Percentiles rank a stretch among this genome's conserved stretches.
Conservation (phyloP, 345 rosid genomes). For the Boechera stricta region DNA sequence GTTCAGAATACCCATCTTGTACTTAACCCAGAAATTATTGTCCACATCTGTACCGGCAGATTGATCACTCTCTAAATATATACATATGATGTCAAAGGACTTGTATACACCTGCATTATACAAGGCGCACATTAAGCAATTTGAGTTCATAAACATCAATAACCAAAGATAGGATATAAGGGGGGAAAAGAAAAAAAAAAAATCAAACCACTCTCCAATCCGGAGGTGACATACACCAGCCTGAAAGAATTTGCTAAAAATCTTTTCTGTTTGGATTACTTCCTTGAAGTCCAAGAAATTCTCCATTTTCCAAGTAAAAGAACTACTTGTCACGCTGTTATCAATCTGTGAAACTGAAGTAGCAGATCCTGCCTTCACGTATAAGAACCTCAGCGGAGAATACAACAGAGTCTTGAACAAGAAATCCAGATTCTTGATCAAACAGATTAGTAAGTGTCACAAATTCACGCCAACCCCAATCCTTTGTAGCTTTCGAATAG, state of each 20-base stretch:
- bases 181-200: not conserved
- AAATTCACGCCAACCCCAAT: slow-evolving; percentile 99
- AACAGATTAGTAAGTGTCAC: slow-evolving; percentile 86
- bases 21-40: slow-evolving; percentile 99
- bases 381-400: slow-evolving; percentile 99
- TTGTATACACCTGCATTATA: slow-evolving; percentile 93
- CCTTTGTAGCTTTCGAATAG: slow-evolving; percentile 98
- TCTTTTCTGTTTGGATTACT: slow-evolving; percentile 97
- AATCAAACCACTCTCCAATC: slow-evolving; percentile 77
- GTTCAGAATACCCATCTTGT: slow-evolving; percentile 96
- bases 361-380: slow-evolving; percentile 48
- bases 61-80: slow-evolving; percentile 98
- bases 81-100: slow-evolving; percentile 98
- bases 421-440: slow-evolving; percentile 99
- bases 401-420: slow-evolving; percentile 88
- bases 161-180: slow-evolving; percentile 25
- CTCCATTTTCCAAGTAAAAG: slow-evolving; percentile 99
- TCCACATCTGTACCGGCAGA: slow-evolving; percentile 89
- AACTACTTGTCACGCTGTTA: slow-evolving; percentile 67
- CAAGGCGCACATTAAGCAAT: slow-evolving; percentile 45
- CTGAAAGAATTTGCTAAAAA: slow-evolving; percentile 98
- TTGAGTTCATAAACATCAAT: slow-evolving; percentile 36
- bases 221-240: slow-evolving; percentile 99
- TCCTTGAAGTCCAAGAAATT: slow-evolving; percentile 96
- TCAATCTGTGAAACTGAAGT: slow-evolving; percentile 58